Conservation (phyloP, 2,329 filamentous ascomycete species). For the Scytalidium lignicola region DNA sequence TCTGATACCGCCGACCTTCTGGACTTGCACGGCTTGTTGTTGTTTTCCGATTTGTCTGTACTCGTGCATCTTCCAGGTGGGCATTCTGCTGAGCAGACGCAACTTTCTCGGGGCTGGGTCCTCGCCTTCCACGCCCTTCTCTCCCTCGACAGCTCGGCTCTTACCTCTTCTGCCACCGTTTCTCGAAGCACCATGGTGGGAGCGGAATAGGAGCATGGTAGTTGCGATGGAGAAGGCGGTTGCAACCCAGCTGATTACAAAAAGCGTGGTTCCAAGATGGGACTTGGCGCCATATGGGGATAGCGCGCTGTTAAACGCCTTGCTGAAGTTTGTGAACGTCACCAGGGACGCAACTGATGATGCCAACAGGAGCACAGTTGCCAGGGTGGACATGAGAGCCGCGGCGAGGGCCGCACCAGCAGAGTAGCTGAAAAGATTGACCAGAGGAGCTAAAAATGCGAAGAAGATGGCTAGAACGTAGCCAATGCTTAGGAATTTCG, state of each 20-base stretch:
- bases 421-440: constrained; percentile 70
- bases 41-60: constrained; percentile 56
- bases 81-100: constrained; percentile 31
- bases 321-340: constrained; percentile 58
- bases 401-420: constrained; percentile 76
- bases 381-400: constrained; percentile 63
- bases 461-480: constrained; percentile 71
- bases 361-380: constrained; percentile 58
- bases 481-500: constrained; percentile 74
- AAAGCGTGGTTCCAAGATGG: constrained; percentile 79
- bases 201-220: constrained; percentile 23
- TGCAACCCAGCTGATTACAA: constrained; percentile 84
- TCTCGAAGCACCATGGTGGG: constrained; percentile 26
- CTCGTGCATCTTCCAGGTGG: constrained; percentile 30
- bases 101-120: constrained; percentile 18
- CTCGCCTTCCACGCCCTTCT: constrained; percentile 31
- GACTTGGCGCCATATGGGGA: constrained; percentile 68
- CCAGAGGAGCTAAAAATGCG: constrained; percentile 76
- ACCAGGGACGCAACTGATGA: constrained; percentile 66
- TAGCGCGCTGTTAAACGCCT: constrained; percentile 70
- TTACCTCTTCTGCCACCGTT: constrained; percentile 18
- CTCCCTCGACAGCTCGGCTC: constrained; percentile 24
- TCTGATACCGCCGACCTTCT: background rate
- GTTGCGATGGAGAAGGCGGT: constrained; percentile 38
- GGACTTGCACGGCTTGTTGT: constrained; percentile 39